phyloP scores from a whole-genome alignment of 192 early-diverging fungal genomes.

The Umbelopsis isabellina region DNA sequence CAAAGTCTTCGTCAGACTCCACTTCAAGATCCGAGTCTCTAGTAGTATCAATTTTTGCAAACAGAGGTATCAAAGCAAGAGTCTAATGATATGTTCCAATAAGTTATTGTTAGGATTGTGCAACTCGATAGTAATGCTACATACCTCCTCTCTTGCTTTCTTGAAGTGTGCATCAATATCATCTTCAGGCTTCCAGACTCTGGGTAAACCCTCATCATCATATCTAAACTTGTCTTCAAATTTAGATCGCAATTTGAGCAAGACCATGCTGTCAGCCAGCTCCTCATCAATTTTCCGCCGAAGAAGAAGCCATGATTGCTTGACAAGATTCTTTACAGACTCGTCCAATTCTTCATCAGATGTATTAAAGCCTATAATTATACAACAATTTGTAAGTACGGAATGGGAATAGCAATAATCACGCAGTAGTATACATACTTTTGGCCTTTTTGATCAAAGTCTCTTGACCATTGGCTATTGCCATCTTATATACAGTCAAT shows the following conservation, averaged over 20 bases:
- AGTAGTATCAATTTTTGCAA: constrained; percentile 72
- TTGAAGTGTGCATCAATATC: constrained; percentile 91
- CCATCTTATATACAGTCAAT: constrained; percentile 59
- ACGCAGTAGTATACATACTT: constrained; percentile 27
- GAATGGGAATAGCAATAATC: not conserved
- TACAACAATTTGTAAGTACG: not conserved
- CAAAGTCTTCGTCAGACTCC: constrained; percentile 57
- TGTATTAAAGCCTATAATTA: constrained; percentile 49
- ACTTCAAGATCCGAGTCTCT: constrained; percentile 37
- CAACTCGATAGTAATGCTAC: constrained; percentile 7
- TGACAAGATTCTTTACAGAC: constrained; percentile 57
- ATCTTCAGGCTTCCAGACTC: constrained; percentile 94
- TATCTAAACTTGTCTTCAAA: constrained; percentile 96
- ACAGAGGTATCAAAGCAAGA: constrained; percentile 69
- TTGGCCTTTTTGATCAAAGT: constrained; percentile 55
- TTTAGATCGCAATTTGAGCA: constrained; percentile 73
- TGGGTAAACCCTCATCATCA: constrained; percentile 88
- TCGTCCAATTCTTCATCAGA: constrained; percentile 53
- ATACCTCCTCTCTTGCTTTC: constrained; percentile 66
- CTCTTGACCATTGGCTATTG: constrained; percentile 56
- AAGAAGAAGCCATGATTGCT: constrained; percentile 76
- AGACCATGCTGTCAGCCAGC: constrained; percentile 78
- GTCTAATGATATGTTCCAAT: constrained; percentile 22
- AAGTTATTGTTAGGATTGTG: not conserved
- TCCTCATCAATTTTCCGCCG: constrained; percentile 79